These are phyloP conservation scores for Chlamydomonas sphaeroides DNA, from an alignment of 139 green algal genomes.

Conservation along the genomic window DNA sequence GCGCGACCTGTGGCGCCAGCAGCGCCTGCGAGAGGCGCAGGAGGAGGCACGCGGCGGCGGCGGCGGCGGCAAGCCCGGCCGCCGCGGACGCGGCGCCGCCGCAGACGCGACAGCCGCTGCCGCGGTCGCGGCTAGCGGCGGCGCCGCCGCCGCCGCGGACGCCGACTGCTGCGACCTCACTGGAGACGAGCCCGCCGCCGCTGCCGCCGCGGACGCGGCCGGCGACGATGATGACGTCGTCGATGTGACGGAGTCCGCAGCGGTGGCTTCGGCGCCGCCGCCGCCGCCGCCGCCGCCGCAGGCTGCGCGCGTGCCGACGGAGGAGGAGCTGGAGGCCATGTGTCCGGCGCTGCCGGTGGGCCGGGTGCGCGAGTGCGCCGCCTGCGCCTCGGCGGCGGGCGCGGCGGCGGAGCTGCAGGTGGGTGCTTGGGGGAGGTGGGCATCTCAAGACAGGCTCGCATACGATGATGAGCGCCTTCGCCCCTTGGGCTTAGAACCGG, in stretches of 20 bases:
- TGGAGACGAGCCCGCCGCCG: neutral
- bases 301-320: neutral
- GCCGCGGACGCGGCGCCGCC: neutral
- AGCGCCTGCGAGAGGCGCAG: conserved; percentile 34
- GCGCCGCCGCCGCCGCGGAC: neutral
- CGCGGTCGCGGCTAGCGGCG: neutral
- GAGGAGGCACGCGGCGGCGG: neutral
- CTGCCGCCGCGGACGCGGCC: neutral
- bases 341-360: conserved; percentile 21
- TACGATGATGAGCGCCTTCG: too few relatives aligned
- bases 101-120: neutral
- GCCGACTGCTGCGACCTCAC: neutral
- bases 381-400: neutral
- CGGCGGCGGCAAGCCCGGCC: neutral
- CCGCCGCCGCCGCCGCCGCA: neutral
- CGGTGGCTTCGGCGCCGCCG: neutral
- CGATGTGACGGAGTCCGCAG: neutral
- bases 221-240: conserved; percentile 14
- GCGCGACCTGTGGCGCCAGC: conserved; percentile 49
- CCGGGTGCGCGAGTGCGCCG: neutral
- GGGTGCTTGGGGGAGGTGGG: too few relatives aligned
- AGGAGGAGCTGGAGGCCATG: conserved; percentile 4
- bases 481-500: too few relatives aligned
- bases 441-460: too few relatives aligned
- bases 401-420: conserved; percentile 3